These are phyloP conservation scores for Debaryomyces hansenii DNA, from an alignment of 805 yeast species.

Conservation along the genomic window DNA sequence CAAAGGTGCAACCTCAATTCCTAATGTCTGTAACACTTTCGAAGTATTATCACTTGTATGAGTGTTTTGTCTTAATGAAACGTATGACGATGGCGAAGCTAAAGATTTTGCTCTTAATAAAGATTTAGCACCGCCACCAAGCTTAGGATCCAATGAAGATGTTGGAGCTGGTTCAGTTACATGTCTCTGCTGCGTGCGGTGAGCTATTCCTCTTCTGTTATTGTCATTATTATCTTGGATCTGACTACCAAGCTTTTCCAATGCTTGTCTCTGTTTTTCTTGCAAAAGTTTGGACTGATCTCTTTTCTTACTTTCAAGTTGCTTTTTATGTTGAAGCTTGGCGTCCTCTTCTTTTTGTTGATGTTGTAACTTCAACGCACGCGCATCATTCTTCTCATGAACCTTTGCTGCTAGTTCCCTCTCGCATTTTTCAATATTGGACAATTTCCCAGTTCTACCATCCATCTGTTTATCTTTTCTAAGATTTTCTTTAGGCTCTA, in stretches of 20 bases:
- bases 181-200: constrained; percentile 10
- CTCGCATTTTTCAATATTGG: constrained; percentile 11
- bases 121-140: constrained; percentile 17
- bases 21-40: constrained; percentile 36
- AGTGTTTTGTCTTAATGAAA: constrained; percentile 12
- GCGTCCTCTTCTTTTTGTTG: constrained; percentile 13
- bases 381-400: constrained; percentile 19
- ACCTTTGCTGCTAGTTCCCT: constrained; percentile 21
- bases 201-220: constrained; percentile 8
- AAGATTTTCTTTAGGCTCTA: background rate
- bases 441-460: background rate
- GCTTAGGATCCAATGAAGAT: constrained; percentile 40
- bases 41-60: constrained; percentile 24
- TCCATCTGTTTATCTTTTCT: background rate
- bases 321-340: constrained; percentile 6
- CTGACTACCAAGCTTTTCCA: constrained; percentile 21
- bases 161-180: constrained; percentile 25
- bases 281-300: constrained; percentile 21
- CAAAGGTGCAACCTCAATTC: constrained; percentile 26
- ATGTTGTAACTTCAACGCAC: constrained; percentile 16
- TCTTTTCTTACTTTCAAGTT: constrained; percentile 9
- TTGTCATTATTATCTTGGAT: constrained; percentile 14
- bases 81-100: constrained; percentile 25
- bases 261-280: constrained; percentile 29
- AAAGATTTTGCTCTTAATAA: constrained; percentile 39